Evolutionary conservation across 2,329 filamentous ascomycete genomes (phyloP).

Genomic region (Calonectria hongkongensis): DNA sequence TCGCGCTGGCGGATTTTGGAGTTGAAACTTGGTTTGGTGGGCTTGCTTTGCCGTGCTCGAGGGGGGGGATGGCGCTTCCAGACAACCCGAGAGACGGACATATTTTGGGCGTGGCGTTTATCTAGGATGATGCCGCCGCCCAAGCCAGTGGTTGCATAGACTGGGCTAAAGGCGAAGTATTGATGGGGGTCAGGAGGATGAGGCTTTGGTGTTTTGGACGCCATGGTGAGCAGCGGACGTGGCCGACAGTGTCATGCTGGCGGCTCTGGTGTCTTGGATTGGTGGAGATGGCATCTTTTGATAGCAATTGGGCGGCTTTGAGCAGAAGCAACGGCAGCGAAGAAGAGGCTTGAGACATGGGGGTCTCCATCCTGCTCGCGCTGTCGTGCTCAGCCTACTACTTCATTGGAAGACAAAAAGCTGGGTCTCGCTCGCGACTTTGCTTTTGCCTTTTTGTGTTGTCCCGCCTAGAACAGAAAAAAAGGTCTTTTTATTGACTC

Average conservation of each 20-base stretch:
- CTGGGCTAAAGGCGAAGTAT: slow-evolving; percentile 4
- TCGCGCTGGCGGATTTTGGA: slow-evolving; percentile 24
- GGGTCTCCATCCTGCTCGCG: background rate
- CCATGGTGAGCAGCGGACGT: slow-evolving; percentile 10
- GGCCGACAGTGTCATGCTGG: slow-evolving; percentile 23
- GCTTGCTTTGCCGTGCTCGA: background rate
- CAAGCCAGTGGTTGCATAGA: background rate
- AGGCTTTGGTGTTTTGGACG: slow-evolving; percentile 34
- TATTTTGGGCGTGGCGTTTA: slow-evolving; percentile 19
- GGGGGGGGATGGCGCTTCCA: slow-evolving; percentile 12
- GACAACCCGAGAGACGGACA: background rate
- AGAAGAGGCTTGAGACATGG: slow-evolving; percentile 18
- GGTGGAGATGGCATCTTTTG: slow-evolving; percentile 29
- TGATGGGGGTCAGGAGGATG: slow-evolving; percentile 33
- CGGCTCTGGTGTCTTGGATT: slow-evolving; percentile 7
- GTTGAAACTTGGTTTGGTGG: slow-evolving; percentile 22
- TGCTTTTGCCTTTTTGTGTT: slow-evolving; percentile 20
- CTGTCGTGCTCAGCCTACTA: slow-evolving; percentile 2
- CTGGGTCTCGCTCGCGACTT: slow-evolving; percentile 12
- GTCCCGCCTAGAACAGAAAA: slow-evolving; percentile 12
- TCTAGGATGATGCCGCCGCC: background rate
- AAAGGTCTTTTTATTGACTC: background rate
- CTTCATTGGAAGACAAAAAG: slow-evolving; percentile 16
- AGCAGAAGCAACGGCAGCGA: background rate
- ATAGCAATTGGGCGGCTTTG: slow-evolving; percentile 23